These are phyloP conservation scores for Aspergillus pseudonomiae DNA, from an alignment of 2,329 filamentous ascomycete species.

Conservation along the genomic window DNA sequence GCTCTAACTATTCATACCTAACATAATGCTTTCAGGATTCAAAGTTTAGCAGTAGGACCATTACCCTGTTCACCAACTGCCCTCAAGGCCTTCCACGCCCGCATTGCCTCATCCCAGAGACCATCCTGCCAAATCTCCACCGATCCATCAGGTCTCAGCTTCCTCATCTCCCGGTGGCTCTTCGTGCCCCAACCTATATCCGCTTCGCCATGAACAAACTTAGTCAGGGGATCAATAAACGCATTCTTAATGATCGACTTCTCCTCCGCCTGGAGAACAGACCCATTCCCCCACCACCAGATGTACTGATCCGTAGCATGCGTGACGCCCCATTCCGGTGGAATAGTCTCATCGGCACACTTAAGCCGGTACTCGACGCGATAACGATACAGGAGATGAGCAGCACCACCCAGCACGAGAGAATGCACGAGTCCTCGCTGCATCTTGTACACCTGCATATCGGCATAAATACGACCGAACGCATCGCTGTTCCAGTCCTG, in stretches of 20 bases:
- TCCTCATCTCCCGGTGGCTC: conserved; percentile 43
- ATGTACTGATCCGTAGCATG: conserved; percentile 57
- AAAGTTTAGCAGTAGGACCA: conserved; percentile 13
- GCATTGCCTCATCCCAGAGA: conserved; percentile 50
- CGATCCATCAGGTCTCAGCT: conserved; percentile 49
- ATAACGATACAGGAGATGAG: conserved; percentile 54
- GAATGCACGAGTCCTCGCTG: conserved; percentile 55
- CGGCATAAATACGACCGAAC: conserved; percentile 59
- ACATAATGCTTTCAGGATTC: neutral
- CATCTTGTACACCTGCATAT: conserved; percentile 58
- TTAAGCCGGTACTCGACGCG: conserved; percentile 57
- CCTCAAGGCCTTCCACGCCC: conserved; percentile 48
- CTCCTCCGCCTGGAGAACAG: conserved; percentile 46
- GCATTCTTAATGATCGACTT: conserved; percentile 42
- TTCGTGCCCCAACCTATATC: conserved; percentile 29
- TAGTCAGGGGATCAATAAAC: conserved; percentile 32
- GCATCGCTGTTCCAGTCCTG: conserved; percentile 52
- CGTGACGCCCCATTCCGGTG: conserved; percentile 56
- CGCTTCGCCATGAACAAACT: conserved; percentile 30
- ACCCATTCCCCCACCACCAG: conserved; percentile 60
- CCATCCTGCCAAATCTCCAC: conserved; percentile 52
- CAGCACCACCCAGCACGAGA: conserved; percentile 48
- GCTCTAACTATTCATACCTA: neutral
- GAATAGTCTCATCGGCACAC: conserved; percentile 48
- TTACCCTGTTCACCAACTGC: conserved; percentile 19